Percentiles rank a stretch among this genome's conserved stretches.
Evolutionary conservation across 352 stramenopile species (phyloP).

Genomic region (Pythium utonaiense): DNA sequence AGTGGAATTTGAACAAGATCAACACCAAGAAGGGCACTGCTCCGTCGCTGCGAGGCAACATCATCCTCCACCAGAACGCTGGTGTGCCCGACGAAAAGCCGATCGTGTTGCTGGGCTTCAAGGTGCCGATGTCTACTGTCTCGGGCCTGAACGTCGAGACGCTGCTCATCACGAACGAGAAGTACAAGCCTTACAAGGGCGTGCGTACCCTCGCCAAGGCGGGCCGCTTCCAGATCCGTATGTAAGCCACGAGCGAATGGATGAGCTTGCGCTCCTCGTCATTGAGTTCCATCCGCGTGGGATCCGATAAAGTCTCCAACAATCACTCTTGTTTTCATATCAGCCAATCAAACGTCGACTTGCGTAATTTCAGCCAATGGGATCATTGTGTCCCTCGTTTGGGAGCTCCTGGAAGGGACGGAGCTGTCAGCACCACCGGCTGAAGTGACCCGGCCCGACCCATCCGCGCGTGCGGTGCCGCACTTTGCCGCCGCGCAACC

Average conservation of each 20-base stretch:
- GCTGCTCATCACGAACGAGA: constrained; percentile 93
- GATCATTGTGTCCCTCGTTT: constrained; percentile 10
- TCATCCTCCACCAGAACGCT: constrained; percentile 87
- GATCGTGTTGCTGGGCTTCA: constrained; percentile 95
- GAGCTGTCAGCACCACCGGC: constrained; percentile 22
- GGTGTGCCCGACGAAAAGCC: constrained; percentile 89
- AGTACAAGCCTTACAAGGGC: constrained; percentile 98
- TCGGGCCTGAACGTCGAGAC: constrained; percentile 95
- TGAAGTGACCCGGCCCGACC: not conserved
- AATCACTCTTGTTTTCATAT: constrained; percentile 1
- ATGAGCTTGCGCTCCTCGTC: too few relatives aligned
- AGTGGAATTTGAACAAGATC: constrained; percentile 95
- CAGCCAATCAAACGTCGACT: constrained; percentile 10
- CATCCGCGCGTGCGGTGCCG: constrained; percentile 18
- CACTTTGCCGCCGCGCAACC: not conserved
- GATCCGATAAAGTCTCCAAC: not conserved
- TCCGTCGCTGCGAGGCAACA: constrained; percentile 89
- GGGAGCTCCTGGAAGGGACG: constrained; percentile 4
- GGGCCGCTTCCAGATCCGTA: constrained; percentile 94
- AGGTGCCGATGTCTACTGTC: constrained; percentile 95
- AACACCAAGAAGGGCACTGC: constrained; percentile 80
- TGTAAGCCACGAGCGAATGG: constrained; percentile 31
- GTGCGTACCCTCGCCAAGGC: constrained; percentile 96
- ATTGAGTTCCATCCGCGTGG: too few relatives aligned
- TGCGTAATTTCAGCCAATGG: constrained; percentile 4